Evolutionary conservation across 164 flowering plant species (phyloP).

Genomic region (Annona cherimola): DNA sequence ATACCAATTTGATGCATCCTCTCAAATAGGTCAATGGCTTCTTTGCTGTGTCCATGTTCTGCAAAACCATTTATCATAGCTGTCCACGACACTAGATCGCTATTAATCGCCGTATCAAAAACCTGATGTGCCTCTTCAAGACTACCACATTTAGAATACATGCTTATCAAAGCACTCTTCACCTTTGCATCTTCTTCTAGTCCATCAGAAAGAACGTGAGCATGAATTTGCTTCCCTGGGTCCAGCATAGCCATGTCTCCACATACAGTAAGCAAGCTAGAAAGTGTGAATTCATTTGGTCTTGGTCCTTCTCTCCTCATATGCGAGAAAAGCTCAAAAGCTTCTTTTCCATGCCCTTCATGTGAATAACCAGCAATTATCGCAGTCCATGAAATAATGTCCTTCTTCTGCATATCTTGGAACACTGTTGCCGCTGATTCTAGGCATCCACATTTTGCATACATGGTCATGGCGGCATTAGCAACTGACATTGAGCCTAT

Average conservation of each 20-base stretch:
- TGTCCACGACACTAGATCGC: conserved; percentile 77
- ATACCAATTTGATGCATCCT: conserved; percentile 44
- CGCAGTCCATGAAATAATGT: conserved; percentile 79
- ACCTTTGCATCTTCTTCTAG: conserved; percentile 47
- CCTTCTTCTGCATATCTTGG: conserved; percentile 35
- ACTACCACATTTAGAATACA: conserved; percentile 89
- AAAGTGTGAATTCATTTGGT: conserved; percentile 61
- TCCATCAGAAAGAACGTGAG: conserved; percentile 48
- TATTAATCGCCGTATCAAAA: conserved; percentile 30
- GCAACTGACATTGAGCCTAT: conserved; percentile 51
- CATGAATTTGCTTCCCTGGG: conserved; percentile 75
- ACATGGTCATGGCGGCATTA: conserved; percentile 69
- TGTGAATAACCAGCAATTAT: conserved; percentile 66
- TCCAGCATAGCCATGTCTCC: conserved; percentile 75
- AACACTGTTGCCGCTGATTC: conserved; percentile 41
- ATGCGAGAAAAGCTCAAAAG: conserved; percentile 55
- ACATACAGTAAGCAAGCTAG: conserved; percentile 63
- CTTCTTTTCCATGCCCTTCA: conserved; percentile 57
- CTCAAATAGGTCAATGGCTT: conserved; percentile 70
- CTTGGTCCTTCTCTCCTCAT: conserved; percentile 75
- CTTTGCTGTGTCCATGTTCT: conserved; percentile 72
- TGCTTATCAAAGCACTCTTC: conserved; percentile 65
- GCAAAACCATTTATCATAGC: conserved; percentile 94
- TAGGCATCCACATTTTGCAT: conserved; percentile 64
- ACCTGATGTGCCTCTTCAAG: conserved; percentile 51